Evolutionary conservation across 2,329 filamentous ascomycete species (phyloP).

Genomic region (Aspergillus novoparasiticus): DNA sequence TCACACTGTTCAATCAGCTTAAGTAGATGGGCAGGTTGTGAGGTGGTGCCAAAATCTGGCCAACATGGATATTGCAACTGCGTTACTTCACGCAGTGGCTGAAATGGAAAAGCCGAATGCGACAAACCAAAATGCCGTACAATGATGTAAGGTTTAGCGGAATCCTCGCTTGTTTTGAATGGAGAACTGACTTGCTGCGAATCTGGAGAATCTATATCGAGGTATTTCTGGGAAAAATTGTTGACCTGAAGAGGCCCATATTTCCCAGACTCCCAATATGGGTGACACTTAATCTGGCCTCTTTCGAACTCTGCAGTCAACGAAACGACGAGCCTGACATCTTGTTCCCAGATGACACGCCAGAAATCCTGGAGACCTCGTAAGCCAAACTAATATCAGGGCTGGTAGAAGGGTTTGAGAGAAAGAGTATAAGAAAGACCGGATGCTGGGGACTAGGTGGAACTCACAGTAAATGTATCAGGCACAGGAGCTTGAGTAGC

Average conservation of each 20-base stretch:
- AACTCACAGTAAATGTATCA: constrained; percentile 80
- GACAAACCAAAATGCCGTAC: constrained; percentile 85
- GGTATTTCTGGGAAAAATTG: constrained; percentile 76
- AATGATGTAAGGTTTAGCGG: constrained; percentile 67
- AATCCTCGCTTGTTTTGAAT: constrained; percentile 32
- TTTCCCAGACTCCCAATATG: constrained; percentile 81
- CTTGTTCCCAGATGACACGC: constrained; percentile 96
- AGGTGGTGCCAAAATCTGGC: constrained; percentile 94
- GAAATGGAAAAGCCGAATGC: constrained; percentile 76
- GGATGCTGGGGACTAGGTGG: neutral
- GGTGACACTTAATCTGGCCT: constrained; percentile 90
- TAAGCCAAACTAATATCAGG: constrained; percentile 2
- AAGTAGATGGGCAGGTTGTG: constrained; percentile 82
- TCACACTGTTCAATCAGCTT: constrained; percentile 88
- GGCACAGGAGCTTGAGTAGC: constrained; percentile 93
- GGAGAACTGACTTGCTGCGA: constrained; percentile 47
- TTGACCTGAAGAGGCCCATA: constrained; percentile 79
- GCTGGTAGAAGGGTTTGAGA: neutral
- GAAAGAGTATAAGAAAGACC: neutral
- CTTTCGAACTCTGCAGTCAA: constrained; percentile 92
- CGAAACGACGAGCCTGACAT: constrained; percentile 93
- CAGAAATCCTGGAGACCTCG: constrained; percentile 76
- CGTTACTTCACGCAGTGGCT: constrained; percentile 86
- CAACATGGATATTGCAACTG: constrained; percentile 95
- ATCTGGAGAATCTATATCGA: constrained; percentile 68